Base-by-base conservation (phyloP, 208 protist genomes). In the Crithidia acanthocephali region DNA sequence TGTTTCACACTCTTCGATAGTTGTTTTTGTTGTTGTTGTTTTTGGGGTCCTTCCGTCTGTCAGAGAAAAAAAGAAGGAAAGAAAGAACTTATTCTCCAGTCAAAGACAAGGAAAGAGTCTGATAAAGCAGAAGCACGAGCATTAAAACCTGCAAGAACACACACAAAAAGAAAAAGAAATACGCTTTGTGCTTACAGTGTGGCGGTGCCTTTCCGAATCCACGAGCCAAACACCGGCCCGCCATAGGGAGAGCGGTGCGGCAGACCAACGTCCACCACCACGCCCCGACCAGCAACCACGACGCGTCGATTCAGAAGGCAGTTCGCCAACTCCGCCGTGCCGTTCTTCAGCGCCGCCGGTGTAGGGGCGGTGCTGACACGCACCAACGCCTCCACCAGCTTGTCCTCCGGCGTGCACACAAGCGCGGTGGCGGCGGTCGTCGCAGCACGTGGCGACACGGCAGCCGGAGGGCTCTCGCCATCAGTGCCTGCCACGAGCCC, bases 201-300 rank as follows among this genome's bases (percentile, higher is more conserved):
- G 8, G 48, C 58, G 15, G 52, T 51, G 20, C 72, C 72, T 22
- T 68, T 77, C 2, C 58, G 58, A 44, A 66, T 23, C 72, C 72
- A 77, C 30, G 63, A 25, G 7, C 57, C 58, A 15, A 77, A 77
- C 35, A 70, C 62, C 2, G 13, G 15, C 30, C 62, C 71, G 2
- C 45, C 10, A 6, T 40, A 40, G 4, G 32, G 22, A 9, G 55
- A 23, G n/a, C 33, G 11, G 18, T 16, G 32, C 23, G 50, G 47
- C 42, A n/a, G 32, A 32, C 63, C 72, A n/a, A 72, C 72, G 48
- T 77, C 72, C 28, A 77, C 72, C n/a, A 72, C 72, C 7, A 77
- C 66, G 20, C 72, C 72, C 27, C 64, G 40, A 5, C 72, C 72
- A 13, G 64, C 57, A 10, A 59, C 64, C n/a, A 25, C 35, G 15